Conservation (phyloP, 2,329 filamentous ascomycete genomes). For the Aspergillus fructus region DNA sequence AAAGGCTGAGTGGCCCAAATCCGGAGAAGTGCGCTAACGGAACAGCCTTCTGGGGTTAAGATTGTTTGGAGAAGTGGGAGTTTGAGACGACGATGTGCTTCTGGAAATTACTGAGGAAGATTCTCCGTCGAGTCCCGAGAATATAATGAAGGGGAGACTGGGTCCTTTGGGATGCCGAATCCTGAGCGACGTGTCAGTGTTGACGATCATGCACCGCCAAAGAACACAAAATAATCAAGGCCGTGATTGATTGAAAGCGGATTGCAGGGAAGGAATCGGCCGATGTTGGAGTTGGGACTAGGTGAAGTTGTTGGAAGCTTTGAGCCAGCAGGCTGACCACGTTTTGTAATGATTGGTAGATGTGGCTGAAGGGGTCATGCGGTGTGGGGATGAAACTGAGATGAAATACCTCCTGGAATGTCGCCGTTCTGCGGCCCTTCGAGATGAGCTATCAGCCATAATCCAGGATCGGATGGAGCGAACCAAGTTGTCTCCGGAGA, state of each 20-base stretch:
- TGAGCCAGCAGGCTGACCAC: constrained; percentile 19
- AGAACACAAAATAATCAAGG: not conserved
- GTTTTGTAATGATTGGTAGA: constrained; percentile 22
- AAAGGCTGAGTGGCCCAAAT: not conserved
- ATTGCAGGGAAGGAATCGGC: not conserved
- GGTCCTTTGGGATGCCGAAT: not conserved
- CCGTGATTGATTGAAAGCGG: not conserved
- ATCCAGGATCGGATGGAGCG: not conserved
- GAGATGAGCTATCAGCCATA: not conserved
- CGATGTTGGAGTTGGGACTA: not conserved
- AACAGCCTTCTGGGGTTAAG: constrained; percentile 8
- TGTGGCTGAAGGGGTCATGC: constrained; percentile 12
- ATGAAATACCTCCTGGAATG: not conserved
- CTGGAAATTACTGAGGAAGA: not conserved
- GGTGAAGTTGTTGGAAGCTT: constrained; percentile 4
- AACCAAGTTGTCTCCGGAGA: not conserved
- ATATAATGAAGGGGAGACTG: not conserved
- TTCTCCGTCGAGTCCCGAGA: not conserved
- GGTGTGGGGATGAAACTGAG: constrained; percentile 13
- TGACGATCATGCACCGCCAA: not conserved
- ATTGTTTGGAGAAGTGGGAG: not conserved
- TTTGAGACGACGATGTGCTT: not conserved
- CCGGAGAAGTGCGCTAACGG: not conserved
- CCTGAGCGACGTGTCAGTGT: not conserved
- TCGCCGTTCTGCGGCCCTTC: not conserved